Evolutionary conservation across 305 asterid genomes (phyloP), one percentile per base, ranked within the genome.

Genomic region (Rubia tinctorum): DNA sequence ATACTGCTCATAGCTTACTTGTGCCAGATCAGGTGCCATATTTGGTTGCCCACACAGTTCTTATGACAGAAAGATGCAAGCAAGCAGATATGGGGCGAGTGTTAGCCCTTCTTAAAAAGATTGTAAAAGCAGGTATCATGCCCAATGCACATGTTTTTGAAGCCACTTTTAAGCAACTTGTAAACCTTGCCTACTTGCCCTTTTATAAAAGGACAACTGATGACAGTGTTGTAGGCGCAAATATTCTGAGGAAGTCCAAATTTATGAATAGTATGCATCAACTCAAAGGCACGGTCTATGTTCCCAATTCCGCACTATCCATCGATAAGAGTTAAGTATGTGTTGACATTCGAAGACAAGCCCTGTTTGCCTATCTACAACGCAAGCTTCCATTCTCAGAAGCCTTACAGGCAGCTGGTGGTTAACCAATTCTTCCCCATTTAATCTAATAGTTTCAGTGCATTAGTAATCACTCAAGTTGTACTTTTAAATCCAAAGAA

Each of bases 251-350:
- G 20, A 62, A 92, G 82, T 75, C 92, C 86, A n/a, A 82, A 75
- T 73, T 75, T 77, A 14, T 43, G 73, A 86, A 94, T 90, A 70
- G 74, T 51, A 20, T 79, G 83, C 85, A 94, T 80, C 82, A 94
- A 69, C 42, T 83, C 87, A 80, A 84, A 86, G 34, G 89, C 90
- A 43, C 88, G 84, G 69, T 81, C 85, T 10, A 92, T 84, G 66
- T 89, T 82, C 39, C 95, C 99, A 20, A 74, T 85, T 84, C 92
- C 92, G 68, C 93, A 91, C 70, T 90, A 86, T 15, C 93, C 99
- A 68, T 87, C 85, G 47, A 94, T 77, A 66, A 94, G 91, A 79
- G 93, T 82, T 14, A 95, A 82, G 53, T 88, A 94, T 5, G 99
- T 90, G 78, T 85, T 84, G 79, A 79, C 73, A 81, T 94, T 94